Base-by-base conservation (phyloP, 495 filamentous ascomycete genomes). In the Cairneyella variabilis region DNA sequence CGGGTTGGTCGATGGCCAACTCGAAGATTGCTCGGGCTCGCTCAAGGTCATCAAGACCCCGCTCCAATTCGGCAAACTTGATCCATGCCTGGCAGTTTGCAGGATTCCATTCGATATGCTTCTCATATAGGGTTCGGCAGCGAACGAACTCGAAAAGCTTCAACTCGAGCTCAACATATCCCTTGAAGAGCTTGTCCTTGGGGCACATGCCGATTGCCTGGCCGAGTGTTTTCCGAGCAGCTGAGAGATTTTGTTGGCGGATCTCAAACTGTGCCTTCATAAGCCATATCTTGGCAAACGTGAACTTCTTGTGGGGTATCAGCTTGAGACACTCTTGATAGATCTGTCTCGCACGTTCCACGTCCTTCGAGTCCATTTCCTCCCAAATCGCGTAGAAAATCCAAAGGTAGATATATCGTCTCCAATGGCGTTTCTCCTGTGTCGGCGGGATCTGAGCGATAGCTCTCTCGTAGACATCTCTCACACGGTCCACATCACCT, bases 381-480 rank as follows among this genome's bases (percentile, higher is more conserved):
- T 97, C 92, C 83, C 85, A 97, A 16, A 96, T 69, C 1, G 95
- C 93, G 69, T 98, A 98, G 72, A 97, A 96, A 40, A 97, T 82
- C 88, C 92, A 98, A 3, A 98, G 79, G 67, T 96, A 98, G 55
- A 98, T 95, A 66, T 98, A 98, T 21, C 93, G 76, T 52, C 93
- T 78, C 93, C 93, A 98, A 69, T 97, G 91, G 32, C 93, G 82
- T 74, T 98, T 98, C 70, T 97, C 93, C 59, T 95, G 89, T 3
- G 89, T 95, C 9, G 93, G 93, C 14, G 93, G 93, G 9, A 97
- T 83, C 61, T 98, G 93, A 23, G 93, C 91, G 63, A 98, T 96
- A 1, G 95, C 93, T 49, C 90, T 82, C 71, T 98, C 95, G 69
- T 97, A 98, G 36, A 93, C 83, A 54, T 97, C 93, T 3, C 93